A percentile compares a stretch with the other conserved stretches of the same genome.
These are phyloP conservation scores for Tuber brumale DNA, from an alignment of 495 filamentous ascomycete genomes.

Conservation along the genomic window DNA sequence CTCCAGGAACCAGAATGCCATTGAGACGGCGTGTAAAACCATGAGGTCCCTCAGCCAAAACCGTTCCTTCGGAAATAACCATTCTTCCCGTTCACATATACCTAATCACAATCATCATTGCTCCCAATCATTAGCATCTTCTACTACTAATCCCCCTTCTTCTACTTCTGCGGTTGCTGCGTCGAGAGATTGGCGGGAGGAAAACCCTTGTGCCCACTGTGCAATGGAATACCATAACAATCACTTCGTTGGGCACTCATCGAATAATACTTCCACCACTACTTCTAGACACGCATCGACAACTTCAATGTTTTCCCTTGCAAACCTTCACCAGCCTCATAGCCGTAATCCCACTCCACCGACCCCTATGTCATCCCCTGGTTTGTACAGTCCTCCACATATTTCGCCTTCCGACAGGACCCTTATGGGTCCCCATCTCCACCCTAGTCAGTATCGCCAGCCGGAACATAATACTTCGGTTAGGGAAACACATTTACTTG, in stretches of 20 bases:
- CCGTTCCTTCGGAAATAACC: slow-evolving; percentile 29
- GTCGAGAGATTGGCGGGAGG: slow-evolving; percentile 28
- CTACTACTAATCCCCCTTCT: slow-evolving; percentile 13
- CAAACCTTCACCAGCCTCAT: slow-evolving; percentile 24
- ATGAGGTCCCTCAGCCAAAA: slow-evolving; percentile 31
- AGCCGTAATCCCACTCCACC: slow-evolving; percentile 39
- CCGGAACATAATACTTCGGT: slow-evolving; percentile 26
- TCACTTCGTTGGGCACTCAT: neutral
- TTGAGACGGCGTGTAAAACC: slow-evolving; percentile 36
- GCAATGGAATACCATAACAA: slow-evolving; percentile 25
- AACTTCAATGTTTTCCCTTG: slow-evolving; percentile 39
- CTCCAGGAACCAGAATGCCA: slow-evolving; percentile 33
- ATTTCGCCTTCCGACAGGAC: slow-evolving; percentile 20
- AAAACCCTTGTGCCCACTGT: slow-evolving; percentile 14
- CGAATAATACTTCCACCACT: slow-evolving; percentile 38
- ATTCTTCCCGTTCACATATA: slow-evolving; percentile 31
- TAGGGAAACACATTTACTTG: slow-evolving; percentile 65
- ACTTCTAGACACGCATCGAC: slow-evolving; percentile 38
- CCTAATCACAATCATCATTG: slow-evolving; percentile 14
- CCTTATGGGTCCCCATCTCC: slow-evolving; percentile 32
- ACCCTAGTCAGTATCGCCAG: slow-evolving; percentile 37
- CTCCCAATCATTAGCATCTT: neutral
- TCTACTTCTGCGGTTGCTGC: slow-evolving; percentile 7
- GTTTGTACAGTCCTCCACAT: slow-evolving; percentile 38
- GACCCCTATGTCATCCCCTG: slow-evolving; percentile 38